A percentile compares a stretch with the other conserved stretches of the same genome.
These are phyloP conservation scores for Podaxis sp. DNA, from an alignment of 768 basidiomycete species.

Conservation along the genomic window DNA sequence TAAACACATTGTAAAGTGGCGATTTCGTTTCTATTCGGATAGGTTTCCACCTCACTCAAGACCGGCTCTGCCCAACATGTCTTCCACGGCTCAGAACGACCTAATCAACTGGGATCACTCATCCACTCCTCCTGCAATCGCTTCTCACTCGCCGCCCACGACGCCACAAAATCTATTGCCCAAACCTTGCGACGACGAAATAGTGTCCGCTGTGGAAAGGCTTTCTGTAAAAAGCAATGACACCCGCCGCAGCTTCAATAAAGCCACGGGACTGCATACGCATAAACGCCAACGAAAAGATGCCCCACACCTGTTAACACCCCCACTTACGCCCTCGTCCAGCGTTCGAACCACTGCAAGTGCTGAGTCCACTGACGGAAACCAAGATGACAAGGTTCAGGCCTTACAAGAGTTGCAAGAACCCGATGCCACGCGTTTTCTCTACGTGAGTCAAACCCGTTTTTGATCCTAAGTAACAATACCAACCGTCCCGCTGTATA, in stretches of 20 bases:
- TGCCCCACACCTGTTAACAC: conserved; percentile 46
- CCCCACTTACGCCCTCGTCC: conserved; percentile 69
- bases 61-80: conserved; percentile 30
- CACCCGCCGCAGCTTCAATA: conserved; percentile 1
- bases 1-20: neutral
- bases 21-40: conserved; percentile 1
- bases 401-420: conserved; percentile 13
- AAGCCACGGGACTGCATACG: conserved; percentile 14
- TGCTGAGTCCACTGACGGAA: conserved; percentile 23
- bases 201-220: conserved; percentile 19
- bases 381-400: conserved; percentile 12
- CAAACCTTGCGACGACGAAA: conserved; percentile 18
- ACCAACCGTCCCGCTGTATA: conserved; percentile 10
- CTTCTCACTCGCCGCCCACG: conserved; percentile 13
- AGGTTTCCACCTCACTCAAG: conserved; percentile 47
- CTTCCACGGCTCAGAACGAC: conserved; percentile 20
- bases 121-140: conserved; percentile 25
- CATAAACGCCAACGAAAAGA: conserved; percentile 30
- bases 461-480: neutral
- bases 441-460: conserved; percentile 24
- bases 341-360: conserved; percentile 37
- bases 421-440: conserved; percentile 28
- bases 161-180: conserved; percentile 9
- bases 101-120: conserved; percentile 26
- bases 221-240: conserved; percentile 12